Evolutionary conservation across 2,329 filamentous ascomycete genomes (phyloP), one percentile per base, ranked within the genome.

Genomic region (Apiospora koreana): DNA sequence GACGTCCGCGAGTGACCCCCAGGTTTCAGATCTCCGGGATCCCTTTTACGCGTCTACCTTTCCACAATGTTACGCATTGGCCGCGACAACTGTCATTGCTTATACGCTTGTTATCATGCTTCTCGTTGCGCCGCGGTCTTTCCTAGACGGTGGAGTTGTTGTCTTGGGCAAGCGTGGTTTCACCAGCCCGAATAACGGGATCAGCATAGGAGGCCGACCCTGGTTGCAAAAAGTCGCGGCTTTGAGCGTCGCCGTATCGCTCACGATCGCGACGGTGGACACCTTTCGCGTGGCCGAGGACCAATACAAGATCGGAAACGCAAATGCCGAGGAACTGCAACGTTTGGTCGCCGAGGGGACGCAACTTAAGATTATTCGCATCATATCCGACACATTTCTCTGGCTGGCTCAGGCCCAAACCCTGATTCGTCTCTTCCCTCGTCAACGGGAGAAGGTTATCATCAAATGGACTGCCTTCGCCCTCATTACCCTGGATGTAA

Each of bases 391-490:
- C 81, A 95, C 96, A 0, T 98, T 98, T 80, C 86, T 99, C 41
- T 98, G 96, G 95, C 89, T 99, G 48, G 96, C 96, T 1, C 96
- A 99, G 81, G 95, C 97, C 1, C 96, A 99, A 83, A 99, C 96
- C 0, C 83, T 99, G 70, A 98, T 98, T 75, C 92, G 96, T 68
- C 86, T 99, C 1, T 99, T 99, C 76, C 96, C 96, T 9, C 93
- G 96, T 43, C 95, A 98, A 78, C 93, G 97, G 77, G 96, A 99
- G 82, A 98, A 98, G 83, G 91, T 98, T 68, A 93, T 98, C 74
- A 99, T 99, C 83, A 98, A 98, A 83, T 99, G 95, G 95, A 94
- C 95, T 21, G 96, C 95, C 1, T 98, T 98, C 79, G 94, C 93
- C 3, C 88, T 99, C 70, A 98, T 99, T 77, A 89, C 94, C 0